Percentiles rank a stretch among this genome's conserved stretches.
Evolutionary conservation across 768 basidiomycete species (phyloP).

Genomic region (Panus rudis): DNA sequence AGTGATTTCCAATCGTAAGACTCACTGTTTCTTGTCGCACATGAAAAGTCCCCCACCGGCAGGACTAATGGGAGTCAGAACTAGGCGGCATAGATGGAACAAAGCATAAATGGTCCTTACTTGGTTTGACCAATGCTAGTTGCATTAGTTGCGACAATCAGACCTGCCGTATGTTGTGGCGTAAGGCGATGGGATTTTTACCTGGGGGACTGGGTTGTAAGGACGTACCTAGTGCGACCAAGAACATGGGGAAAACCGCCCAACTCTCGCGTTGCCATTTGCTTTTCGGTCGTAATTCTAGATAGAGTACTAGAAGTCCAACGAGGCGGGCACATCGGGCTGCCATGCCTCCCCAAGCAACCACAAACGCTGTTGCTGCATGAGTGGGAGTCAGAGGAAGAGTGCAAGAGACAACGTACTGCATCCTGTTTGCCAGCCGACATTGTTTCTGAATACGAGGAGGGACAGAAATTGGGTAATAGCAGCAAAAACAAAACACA

Average conservation of each 20-base stretch:
- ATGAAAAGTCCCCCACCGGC: constrained; percentile 10
- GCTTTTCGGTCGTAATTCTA: constrained; percentile 27
- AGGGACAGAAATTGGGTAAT: constrained; percentile 21
- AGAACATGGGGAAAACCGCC: constrained; percentile 23
- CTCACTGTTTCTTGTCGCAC: constrained; percentile 28
- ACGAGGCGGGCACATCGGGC: constrained; percentile 30
- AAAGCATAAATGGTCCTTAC: constrained; percentile 15
- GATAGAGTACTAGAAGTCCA: constrained; percentile 30
- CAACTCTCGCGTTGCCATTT: constrained; percentile 27
- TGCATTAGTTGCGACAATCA: constrained; percentile 35
- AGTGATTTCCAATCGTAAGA: not conserved
- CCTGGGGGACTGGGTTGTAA: not conserved
- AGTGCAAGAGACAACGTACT: constrained; percentile 14
- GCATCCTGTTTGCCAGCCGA: constrained; percentile 15
- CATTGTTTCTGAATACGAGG: constrained; percentile 7
- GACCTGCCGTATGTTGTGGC: no score
- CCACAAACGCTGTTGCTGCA: constrained; percentile 30
- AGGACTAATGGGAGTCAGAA: not conserved
- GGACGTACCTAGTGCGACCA: constrained; percentile 29
- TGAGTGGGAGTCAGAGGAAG: not conserved
- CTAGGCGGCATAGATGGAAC: not conserved
- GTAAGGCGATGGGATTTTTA: not conserved
- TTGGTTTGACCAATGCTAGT: constrained; percentile 28
- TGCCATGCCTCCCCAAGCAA: constrained; percentile 40
- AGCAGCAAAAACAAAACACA: constrained; percentile 21